Evolutionary conservation across 2,329 filamentous ascomycete genomes (phyloP), one percentile per base, ranked within the genome.

Genomic region (Drechmeria coniospora): DNA sequence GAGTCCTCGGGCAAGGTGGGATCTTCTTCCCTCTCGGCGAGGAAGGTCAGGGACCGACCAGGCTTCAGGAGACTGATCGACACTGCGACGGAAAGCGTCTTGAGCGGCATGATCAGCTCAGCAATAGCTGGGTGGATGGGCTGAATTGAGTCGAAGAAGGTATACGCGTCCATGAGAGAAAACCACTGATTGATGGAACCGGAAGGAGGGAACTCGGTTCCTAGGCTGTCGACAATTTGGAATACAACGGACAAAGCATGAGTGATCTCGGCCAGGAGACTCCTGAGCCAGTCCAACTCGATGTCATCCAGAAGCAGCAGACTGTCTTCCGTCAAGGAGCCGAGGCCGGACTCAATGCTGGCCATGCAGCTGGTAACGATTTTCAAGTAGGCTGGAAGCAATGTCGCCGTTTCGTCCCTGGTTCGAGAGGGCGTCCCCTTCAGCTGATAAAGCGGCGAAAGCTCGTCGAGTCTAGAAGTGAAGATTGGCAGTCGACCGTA

Each of bases 191-290:
- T 56, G 12, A 84, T 61, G 6, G 74, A 50, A 10, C 64, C 56
- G 12, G 68, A 61, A 11, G 71, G 59, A 9, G 72, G 60, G 40
- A 80, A 67, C 25, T 61, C 51, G 12, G 55, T 54, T 21, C 59
- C 49, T 27, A 65, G 63, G 25, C 67, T 54, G 36, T 79, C 74
- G 19, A 83, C 53, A n/a, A 79, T 61, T 38, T 82, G 65, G 40
- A 86, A 80, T 15, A 83, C 56, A 11, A 84, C 61, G 26, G 82
- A 75, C 50, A 90, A 60, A 22, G 76, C 65, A 44, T 90, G 79
- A 21, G 79, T 60, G 23, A 78, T 65, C 49, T 92, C 82, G 10
- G 73, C 70, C 14, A 84, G 56, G 15, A 74, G 56, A 5, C 65
- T 72, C 30, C 64, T 62, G 15, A 66, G 52, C 72, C 77, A 87